Evolutionary conservation across 2,329 filamentous ascomycete genomes (phyloP), one percentile per base, ranked within the genome.

Genomic region (Ophiostoma australiae): DNA sequence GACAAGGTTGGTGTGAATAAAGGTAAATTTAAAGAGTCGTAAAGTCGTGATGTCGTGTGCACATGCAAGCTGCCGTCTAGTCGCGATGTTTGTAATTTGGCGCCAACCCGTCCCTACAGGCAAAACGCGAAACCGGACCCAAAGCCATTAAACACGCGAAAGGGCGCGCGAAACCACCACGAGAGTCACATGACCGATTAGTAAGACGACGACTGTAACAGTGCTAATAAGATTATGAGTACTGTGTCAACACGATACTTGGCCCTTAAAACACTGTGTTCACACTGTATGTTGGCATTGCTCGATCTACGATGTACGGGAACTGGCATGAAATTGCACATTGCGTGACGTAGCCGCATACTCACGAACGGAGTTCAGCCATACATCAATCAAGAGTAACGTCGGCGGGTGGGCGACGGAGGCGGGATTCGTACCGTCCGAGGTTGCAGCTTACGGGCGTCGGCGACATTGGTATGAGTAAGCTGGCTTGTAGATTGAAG

Each of bases 161-260:
- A 48, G 61, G 63, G 41, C 58, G 44, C 74, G 74, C 74, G 74
- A 75, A 75, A 73, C 61, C 61, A 68, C 72, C 74, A 67, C 74
- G 74, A 33, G 20, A 20, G 70, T 75, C 74, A 75, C 72, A 41
- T 75, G 74, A n/a, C 2, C 7, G 10, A 55, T 44, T 0, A 11
- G 1, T 65, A 65, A 65, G 31, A 11, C 8, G 0, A 0, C 4
- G n/a, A 58, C 1, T 13, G 4, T 11, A 7, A 58, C 23, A 58
- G 52, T 58, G 52, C n/a, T 23, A 27, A 58, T 3, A 13, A 10
- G n/a, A 3, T 23, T n/a, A 61, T 5, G 11, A 1, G 11, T n/a
- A 61, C 55, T 23, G 55, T 61, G 6, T n/a, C 4, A 23, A 20
- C 48, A 10, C 5, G 5, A 2, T 2, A 41, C 7, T 7, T n/a